Evolutionary conservation across 176 grass and related monocot genomes (phyloP), one percentile per base, ranked within the genome.

Genomic region (Aegilops umbellulata): DNA sequence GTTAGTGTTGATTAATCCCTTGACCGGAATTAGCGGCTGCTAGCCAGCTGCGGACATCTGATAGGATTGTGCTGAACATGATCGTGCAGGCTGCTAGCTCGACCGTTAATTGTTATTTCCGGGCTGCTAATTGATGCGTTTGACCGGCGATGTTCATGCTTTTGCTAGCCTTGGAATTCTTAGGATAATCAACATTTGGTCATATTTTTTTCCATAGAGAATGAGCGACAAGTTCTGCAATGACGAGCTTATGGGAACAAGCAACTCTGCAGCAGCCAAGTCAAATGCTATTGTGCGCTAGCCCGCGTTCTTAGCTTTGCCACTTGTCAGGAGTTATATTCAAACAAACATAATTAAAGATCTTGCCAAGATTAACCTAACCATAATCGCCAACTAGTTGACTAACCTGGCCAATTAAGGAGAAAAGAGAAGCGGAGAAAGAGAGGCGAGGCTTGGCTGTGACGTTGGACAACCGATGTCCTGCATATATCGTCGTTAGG

Each of bases 271-370:
- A 55, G 30, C 36, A 42, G 30, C 31, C 15, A 39, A 82, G 84
- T 86, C 88, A 78, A 78, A 86, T 57, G 63, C 57, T 78, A 89
- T 47, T 47, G 13, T 47, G 44, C 5, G 44, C 13, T 47, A 47
- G 3, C 44, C 44, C 13, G 44, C 13, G 44, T 47, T 47, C 44
- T 15, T 47, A 15, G 44, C 44, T 5, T 47, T 47, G 44, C 44
- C 44, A 44, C 44, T 47, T 47, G 44, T 47, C 13, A 47, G 13
- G 14, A 15, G 14, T 47, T 15, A 47, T 16, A 15, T 47, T 15
- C 13, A 47, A 47, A 47, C 44, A 47, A 47, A 12, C 41, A 42
- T 42, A 42, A 42, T 42, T 42, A 42, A 12, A 42, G 41, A 5
- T 16, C 46, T 15, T 47, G 46, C 14, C 46, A 47, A 47, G 13